A percentile compares a stretch with the other conserved stretches of the same genome.
Evolutionary conservation across 176 grass and related monocot species (phyloP).

Genomic region (Juncus effusus): DNA sequence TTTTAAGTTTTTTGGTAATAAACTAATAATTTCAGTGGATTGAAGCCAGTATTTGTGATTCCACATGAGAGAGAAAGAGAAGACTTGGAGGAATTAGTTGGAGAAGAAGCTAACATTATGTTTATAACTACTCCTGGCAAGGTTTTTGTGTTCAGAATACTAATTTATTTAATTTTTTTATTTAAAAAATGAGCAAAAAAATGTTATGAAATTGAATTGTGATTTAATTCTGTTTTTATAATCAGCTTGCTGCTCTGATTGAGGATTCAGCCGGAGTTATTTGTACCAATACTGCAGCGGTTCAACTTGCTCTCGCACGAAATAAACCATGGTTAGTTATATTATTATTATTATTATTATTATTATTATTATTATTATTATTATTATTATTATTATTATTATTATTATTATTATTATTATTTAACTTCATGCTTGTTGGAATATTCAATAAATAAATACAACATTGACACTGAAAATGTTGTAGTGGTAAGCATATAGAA

Average conservation of each 20-base stretch:
- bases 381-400: too few relatives aligned
- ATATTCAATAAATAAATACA: too few relatives aligned
- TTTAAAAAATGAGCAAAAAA: too few relatives aligned
- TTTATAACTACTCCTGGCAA: slow-evolving; percentile 92
- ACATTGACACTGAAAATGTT: too few relatives aligned
- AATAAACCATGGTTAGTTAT: slow-evolving; percentile 57
- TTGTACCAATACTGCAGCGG: slow-evolving; percentile 78
- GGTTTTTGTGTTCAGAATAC: neutral
- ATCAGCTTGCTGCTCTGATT: slow-evolving; percentile 71
- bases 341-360: neutral
- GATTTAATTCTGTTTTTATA: neutral
- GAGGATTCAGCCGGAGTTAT: slow-evolving; percentile 71
- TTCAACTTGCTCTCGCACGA: slow-evolving; percentile 73
- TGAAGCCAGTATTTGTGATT: slow-evolving; percentile 86
- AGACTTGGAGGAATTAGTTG: slow-evolving; percentile 56
- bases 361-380: too few relatives aligned
- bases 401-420: too few relatives aligned
- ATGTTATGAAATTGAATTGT: neutral
- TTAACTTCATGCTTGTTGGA: too few relatives aligned
- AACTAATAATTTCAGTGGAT: slow-evolving; percentile 25
- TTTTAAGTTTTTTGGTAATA: neutral
- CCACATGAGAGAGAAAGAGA: slow-evolving; percentile 91
- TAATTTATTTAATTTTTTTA: neutral
- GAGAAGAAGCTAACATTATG: slow-evolving; percentile 48
- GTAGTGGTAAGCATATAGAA: too few relatives aligned